phyloP scores from a whole-genome alignment of 2,329 filamentous ascomycete species.

The Monosporascus sp. region DNA sequence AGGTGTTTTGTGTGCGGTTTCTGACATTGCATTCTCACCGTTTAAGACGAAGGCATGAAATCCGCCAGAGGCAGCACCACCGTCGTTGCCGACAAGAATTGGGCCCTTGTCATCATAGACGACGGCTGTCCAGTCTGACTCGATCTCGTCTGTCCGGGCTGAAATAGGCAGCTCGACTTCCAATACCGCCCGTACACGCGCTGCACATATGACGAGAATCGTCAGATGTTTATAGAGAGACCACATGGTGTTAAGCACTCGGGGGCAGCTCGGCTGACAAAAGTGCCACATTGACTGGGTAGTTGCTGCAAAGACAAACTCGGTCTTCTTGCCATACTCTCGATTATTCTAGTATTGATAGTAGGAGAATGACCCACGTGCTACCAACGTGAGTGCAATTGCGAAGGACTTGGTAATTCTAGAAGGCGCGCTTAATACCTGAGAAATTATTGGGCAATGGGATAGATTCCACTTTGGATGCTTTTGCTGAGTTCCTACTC shows the following conservation, averaged over 20 bases:
- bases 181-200: not conserved
- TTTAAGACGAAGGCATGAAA: conserved; percentile 33
- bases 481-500: no score
- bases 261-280: not conserved
- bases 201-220: not conserved
- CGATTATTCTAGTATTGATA: no score
- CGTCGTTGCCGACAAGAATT: conserved; percentile 41
- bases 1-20: conserved; percentile 28
- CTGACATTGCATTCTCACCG: conserved; percentile 23
- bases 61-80: conserved; percentile 36
- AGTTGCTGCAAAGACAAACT: no score
- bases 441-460: no score
- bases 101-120: conserved; percentile 32
- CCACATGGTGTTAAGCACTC: not conserved
- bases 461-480: no score
- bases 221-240: not conserved
- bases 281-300: no score
- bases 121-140: conserved; percentile 36
- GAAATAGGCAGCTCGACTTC: conserved; percentile 19
- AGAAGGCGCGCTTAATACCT: no score
- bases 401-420: no score
- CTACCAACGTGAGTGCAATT: no score
- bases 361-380: no score
- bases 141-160: conserved; percentile 28
- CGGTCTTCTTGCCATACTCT: no score